Evolutionary conservation across 305 asterid species (phyloP).

Genomic region (Fraxinus sp.): DNA sequence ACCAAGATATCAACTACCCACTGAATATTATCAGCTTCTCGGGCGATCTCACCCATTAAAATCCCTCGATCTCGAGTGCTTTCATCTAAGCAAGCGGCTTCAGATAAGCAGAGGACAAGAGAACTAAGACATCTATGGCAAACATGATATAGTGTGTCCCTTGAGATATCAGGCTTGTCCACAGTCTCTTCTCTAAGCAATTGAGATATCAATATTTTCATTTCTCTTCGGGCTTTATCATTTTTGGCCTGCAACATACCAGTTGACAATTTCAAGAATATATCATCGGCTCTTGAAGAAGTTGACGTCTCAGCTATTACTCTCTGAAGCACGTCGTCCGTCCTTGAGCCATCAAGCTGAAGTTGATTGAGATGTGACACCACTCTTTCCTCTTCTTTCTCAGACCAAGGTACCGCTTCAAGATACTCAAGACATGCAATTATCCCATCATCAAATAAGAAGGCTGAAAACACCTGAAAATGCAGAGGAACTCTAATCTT

Average conservation of each 20-base stretch:
- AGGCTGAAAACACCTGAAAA: constrained; percentile 68
- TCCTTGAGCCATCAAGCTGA: constrained; percentile 42
- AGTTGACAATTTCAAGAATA: constrained; percentile 56
- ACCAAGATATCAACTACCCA: constrained; percentile 76
- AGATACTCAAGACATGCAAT: constrained; percentile 73
- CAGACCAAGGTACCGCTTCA: constrained; percentile 89
- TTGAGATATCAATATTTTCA: constrained; percentile 57
- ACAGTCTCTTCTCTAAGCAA: constrained; percentile 52
- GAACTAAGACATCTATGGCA: constrained; percentile 80
- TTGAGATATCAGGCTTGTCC: constrained; percentile 48
- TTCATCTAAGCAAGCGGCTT: constrained; percentile 58
- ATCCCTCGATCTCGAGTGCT: constrained; percentile 61
- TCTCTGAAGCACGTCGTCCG: constrained; percentile 65
- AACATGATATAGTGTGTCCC: constrained; percentile 58
- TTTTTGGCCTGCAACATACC: constrained; percentile 74
- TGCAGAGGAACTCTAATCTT: constrained; percentile 11
- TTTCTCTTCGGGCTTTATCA: constrained; percentile 74
- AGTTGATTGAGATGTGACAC: constrained; percentile 58
- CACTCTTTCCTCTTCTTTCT: constrained; percentile 69
- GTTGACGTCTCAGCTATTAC: constrained; percentile 57
- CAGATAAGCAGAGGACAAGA: constrained; percentile 63
- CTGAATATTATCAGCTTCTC: constrained; percentile 86
- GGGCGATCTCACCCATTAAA: constrained; percentile 71
- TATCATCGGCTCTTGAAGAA: constrained; percentile 59
- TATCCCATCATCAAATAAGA: constrained; percentile 70